phyloP scores from a whole-genome alignment of 2,329 filamentous ascomycete species.

The Rhynchosporium secalis region DNA sequence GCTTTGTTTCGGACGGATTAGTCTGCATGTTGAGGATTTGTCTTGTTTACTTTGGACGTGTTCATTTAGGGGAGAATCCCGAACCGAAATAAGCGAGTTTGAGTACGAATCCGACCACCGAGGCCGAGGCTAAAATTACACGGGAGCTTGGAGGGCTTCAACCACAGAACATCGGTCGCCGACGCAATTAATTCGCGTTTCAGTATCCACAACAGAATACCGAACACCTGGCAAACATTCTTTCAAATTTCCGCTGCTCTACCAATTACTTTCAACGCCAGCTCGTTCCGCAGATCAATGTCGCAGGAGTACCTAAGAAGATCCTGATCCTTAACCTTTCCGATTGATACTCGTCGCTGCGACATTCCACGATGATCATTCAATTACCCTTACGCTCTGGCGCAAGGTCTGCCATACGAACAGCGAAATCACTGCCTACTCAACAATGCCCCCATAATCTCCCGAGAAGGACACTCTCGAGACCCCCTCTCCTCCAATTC shows the following conservation, averaged over 20 bases:
- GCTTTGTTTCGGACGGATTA: too few relatives aligned
- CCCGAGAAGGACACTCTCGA: not conserved
- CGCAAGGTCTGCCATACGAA: conserved; percentile 2
- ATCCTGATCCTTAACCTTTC: not conserved
- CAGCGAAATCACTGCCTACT: conserved; percentile 2
- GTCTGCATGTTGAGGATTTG: not conserved
- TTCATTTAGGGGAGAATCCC: not conserved
- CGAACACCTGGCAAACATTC: not conserved
- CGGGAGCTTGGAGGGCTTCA: not conserved
- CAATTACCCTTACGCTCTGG: conserved; percentile 18
- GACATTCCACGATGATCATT: conserved; percentile 43
- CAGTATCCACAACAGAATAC: not conserved
- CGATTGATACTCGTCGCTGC: not conserved
- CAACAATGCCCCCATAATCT: conserved; percentile 1
- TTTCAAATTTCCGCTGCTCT: not conserved
- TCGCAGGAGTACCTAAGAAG: not conserved
- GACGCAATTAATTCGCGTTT: not conserved
- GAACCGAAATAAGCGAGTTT: not conserved
- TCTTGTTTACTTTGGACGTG: not conserved
- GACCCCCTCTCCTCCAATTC: not conserved
- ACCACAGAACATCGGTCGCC: not conserved
- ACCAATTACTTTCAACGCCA: too few relatives aligned
- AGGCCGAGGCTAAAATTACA: not conserved
- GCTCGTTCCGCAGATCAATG: not conserved
- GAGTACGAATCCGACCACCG: not conserved